These are phyloP conservation scores for Hypoxylon crocopeplum DNA, from an alignment of 495 filamentous ascomycete species.

Conservation along the genomic window DNA sequence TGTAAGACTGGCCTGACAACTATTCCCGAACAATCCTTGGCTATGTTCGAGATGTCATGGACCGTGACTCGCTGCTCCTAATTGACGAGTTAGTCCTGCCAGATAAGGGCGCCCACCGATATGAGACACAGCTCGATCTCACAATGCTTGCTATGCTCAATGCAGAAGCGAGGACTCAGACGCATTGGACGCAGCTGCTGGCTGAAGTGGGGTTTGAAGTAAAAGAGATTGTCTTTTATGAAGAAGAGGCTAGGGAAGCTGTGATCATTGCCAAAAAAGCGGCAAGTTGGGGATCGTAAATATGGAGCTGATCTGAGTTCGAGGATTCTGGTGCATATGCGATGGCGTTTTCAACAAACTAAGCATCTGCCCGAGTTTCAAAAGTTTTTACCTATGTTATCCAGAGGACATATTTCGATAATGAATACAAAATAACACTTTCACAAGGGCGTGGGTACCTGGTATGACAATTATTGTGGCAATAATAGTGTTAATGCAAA, in stretches of 20 bases:
- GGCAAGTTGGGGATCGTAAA: background rate
- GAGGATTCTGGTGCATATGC: background rate
- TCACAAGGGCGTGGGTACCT: no score
- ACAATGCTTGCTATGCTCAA: slow-evolving; percentile 49
- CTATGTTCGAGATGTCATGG: slow-evolving; percentile 46
- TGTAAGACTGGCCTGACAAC: slow-evolving; percentile 51
- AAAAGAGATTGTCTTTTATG: slow-evolving; percentile 27
- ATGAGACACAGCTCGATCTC: slow-evolving; percentile 45
- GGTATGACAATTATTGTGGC: no score
- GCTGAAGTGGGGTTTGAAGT: slow-evolving; percentile 45
- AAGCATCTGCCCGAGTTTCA: no score
- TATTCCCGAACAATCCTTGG: slow-evolving; percentile 48
- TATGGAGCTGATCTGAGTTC: background rate
- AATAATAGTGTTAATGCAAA: no score
- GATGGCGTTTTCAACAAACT: slow-evolving; percentile 13
- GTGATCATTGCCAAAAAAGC: slow-evolving; percentile 31
- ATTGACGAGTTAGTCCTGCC: slow-evolving; percentile 56
- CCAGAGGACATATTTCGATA: no score
- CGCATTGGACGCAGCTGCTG: slow-evolving; percentile 50
- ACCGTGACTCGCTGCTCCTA: slow-evolving; percentile 47
- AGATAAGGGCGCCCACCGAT: slow-evolving; percentile 35
- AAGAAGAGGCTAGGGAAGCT: slow-evolving; percentile 26
- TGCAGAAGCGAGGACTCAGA: slow-evolving; percentile 49
- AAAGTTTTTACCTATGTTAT: no score
- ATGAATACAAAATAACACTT: no score